phyloP scores from a whole-genome alignment of 2,329 filamentous ascomycete species.

The Drechslerella dactyloides region DNA sequence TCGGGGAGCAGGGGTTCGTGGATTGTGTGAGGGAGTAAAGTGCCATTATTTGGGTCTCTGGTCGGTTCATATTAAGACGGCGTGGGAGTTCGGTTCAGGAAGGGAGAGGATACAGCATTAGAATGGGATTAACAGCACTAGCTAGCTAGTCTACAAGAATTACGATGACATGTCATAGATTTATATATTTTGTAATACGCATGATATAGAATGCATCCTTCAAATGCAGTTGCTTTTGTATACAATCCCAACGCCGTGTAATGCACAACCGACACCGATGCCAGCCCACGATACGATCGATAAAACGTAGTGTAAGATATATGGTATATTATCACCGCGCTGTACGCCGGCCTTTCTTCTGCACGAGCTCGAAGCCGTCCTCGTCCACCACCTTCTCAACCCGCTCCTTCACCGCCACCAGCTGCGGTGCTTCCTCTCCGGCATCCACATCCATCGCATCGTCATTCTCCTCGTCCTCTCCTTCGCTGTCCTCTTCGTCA shows the following conservation, averaged over 20 bases:
- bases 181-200: neutral
- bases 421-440: conserved; percentile 69
- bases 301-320: neutral
- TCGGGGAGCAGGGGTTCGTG: neutral
- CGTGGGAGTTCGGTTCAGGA: too few relatives aligned
- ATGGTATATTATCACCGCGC: neutral
- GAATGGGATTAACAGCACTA: too few relatives aligned
- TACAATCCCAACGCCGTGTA: conserved; percentile 2
- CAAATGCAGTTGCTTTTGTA: neutral
- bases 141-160: neutral
- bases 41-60: too few relatives aligned
- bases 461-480: conserved; percentile 64
- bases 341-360: conserved; percentile 51
- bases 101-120: too few relatives aligned
- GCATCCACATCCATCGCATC: conserved; percentile 67
- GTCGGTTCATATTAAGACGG: too few relatives aligned
- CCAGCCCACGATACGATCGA: neutral
- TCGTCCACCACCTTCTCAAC: conserved; percentile 75
- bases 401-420: conserved; percentile 69
- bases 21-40: too few relatives aligned
- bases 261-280: neutral
- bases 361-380: conserved; percentile 68
- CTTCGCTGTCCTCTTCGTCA: conserved; percentile 66
- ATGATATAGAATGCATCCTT: conserved; percentile 7
- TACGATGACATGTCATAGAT: neutral